Evolutionary conservation across 106 monocot genomes (phyloP).

Genomic region (Apostasia ramifera): DNA sequence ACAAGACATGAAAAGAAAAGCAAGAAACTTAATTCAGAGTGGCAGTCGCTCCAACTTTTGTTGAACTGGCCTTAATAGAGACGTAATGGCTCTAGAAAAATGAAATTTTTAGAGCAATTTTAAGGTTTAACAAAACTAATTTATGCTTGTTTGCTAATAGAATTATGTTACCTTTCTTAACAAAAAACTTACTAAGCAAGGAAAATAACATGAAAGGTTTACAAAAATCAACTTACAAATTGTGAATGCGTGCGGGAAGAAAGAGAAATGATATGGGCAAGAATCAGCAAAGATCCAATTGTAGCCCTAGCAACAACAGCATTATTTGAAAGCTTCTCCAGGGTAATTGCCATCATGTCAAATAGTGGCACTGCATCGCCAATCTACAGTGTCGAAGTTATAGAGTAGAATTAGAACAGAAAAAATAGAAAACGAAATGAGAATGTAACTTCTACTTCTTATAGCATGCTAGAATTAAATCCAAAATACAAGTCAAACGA

Average conservation of each 20-base stretch:
- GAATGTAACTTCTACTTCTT: not conserved
- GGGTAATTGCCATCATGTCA: slow-evolving; percentile 81
- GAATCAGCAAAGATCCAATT: slow-evolving; percentile 79
- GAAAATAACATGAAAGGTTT: no score
- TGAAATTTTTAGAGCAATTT: no score
- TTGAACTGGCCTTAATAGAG: no score
- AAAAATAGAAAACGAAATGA: not conserved
- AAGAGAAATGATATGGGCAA: slow-evolving; percentile 72
- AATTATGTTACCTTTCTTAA: no score
- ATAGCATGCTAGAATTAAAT: not conserved
- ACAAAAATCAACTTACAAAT: slow-evolving; percentile 19
- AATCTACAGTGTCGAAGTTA: slow-evolving; percentile 28
- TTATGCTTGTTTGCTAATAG: no score
- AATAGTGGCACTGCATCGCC: slow-evolving; percentile 56
- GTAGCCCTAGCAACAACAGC: slow-evolving; percentile 67
- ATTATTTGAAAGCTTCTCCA: slow-evolving; percentile 66
- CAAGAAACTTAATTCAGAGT: no score
- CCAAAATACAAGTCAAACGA: not conserved
- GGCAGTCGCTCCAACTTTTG: no score
- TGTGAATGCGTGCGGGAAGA: slow-evolving; percentile 31
- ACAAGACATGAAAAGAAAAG: no score
- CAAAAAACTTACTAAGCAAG: no score
- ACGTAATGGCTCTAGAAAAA: no score
- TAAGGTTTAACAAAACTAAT: no score
- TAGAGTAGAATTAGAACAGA: not conserved